A percentile compares a stretch with the other conserved stretches of the same genome.
These are phyloP conservation scores for Spathaspora gorwiae DNA, from an alignment of 805 yeast species.

Conservation along the genomic window DNA sequence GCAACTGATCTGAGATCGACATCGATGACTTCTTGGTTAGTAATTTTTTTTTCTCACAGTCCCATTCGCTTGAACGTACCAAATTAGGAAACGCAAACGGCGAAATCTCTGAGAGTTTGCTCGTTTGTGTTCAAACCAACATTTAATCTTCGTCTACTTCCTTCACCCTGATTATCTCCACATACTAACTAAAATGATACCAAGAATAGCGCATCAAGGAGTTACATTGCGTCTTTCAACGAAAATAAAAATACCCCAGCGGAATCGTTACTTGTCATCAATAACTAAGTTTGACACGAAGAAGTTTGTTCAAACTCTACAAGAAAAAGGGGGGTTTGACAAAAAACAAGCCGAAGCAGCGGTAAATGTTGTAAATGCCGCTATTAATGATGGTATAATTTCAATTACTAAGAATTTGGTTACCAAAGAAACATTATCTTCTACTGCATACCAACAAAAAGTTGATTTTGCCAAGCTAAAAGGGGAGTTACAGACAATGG, in stretches of 20 bases:
- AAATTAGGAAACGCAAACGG: too few relatives aligned
- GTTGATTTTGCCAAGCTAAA: constrained; percentile 94
- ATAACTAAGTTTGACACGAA: constrained; percentile 69
- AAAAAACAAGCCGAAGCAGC: constrained; percentile 77
- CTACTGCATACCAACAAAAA: constrained; percentile 89
- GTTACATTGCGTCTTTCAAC: background rate
- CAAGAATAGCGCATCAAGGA: too few relatives aligned
- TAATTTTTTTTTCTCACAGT: too few relatives aligned
- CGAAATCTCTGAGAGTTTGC: too few relatives aligned
- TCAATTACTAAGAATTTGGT: constrained; percentile 74
- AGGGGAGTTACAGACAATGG: constrained; percentile 86
- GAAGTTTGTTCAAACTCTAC: constrained; percentile 61
- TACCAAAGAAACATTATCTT: constrained; percentile 76
- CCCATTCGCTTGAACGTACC: too few relatives aligned
- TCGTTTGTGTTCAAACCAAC: too few relatives aligned
- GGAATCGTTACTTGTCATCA: constrained; percentile 15
- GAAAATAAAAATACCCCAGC: background rate
- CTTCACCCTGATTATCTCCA: too few relatives aligned
- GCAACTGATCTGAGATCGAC: too few relatives aligned
- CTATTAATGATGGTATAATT: constrained; percentile 75
- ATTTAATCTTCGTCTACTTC: too few relatives aligned
- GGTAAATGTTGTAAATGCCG: constrained; percentile 64
- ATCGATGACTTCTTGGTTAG: too few relatives aligned
- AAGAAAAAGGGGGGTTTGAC: constrained; percentile 64
- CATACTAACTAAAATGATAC: too few relatives aligned